A percentile compares a stretch with the other conserved stretches of the same genome.
Evolutionary conservation across 2,329 filamentous ascomycete species (phyloP).

Genomic region (Aureobasidium sp.): DNA sequence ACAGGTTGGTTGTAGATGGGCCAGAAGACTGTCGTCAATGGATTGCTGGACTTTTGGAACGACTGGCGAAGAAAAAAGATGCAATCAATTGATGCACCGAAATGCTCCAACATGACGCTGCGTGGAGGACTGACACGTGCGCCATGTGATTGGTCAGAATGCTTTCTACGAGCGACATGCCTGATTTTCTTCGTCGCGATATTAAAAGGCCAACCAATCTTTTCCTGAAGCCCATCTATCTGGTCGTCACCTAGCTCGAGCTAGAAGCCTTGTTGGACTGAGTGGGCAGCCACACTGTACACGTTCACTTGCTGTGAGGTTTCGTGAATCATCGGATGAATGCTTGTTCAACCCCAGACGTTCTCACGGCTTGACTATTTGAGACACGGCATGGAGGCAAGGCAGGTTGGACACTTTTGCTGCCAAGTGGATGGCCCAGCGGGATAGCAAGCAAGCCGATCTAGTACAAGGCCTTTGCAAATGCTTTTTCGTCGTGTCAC

Average conservation of each 20-base stretch:
- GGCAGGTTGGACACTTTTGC: background rate
- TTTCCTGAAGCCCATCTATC: background rate
- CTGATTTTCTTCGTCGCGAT: background rate
- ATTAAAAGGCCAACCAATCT: background rate
- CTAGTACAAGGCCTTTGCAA: too few species aligned
- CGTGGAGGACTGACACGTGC: background rate
- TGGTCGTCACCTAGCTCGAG: background rate
- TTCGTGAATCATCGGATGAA: background rate
- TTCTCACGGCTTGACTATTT: background rate
- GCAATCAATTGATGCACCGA: conserved; percentile 10
- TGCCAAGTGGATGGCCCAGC: too few species aligned
- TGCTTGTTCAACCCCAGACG: background rate
- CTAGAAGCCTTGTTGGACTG: background rate
- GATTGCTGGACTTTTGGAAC: conserved; percentile 7
- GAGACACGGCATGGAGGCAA: background rate
- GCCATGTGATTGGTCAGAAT: conserved; percentile 10
- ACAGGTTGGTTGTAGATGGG: background rate
- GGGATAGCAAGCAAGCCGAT: too few species aligned
- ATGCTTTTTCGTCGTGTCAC: too few species aligned
- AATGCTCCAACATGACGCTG: conserved; percentile 6
- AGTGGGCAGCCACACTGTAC: background rate
- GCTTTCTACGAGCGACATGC: background rate
- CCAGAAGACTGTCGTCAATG: background rate
- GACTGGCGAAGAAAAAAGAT: conserved; percentile 18
- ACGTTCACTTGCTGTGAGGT: background rate